A percentile compares a stretch with the other conserved stretches of the same genome.
phyloP scores from a whole-genome alignment of 495 filamentous ascomycete species.

The Aspergillus ellipticus region DNA sequence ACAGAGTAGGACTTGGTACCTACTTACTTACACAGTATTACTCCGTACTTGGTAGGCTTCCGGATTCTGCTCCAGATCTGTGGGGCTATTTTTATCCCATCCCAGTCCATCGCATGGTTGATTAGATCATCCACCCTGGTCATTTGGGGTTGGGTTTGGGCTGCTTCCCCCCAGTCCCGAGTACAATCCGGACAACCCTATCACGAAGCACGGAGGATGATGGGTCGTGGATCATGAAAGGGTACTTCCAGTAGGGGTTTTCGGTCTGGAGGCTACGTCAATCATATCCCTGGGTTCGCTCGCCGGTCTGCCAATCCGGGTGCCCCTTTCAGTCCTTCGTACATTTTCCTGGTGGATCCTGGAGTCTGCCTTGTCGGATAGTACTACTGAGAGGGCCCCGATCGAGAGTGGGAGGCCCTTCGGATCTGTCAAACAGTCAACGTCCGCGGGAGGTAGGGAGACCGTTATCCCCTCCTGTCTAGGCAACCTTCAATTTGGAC shows the following conservation, averaged over 20 bases:
- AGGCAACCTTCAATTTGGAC: background rate
- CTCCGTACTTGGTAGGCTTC: no score
- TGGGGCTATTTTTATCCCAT: background rate
- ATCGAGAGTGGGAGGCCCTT: background rate
- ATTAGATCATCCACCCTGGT: background rate
- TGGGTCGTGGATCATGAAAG: no score
- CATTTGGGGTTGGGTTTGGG: background rate
- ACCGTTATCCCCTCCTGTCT: background rate
- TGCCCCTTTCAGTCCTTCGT: background rate
- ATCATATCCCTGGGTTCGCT: background rate
- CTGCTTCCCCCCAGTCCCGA: background rate
- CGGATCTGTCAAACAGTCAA: background rate
- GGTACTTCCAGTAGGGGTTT: no score
- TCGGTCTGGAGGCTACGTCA: background rate
- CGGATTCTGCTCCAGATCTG: background rate
- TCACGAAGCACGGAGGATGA: background rate
- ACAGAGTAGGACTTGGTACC: no score
- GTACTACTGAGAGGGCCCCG: background rate
- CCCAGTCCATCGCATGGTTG: background rate
- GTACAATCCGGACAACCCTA: background rate
- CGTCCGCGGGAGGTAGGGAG: no score
- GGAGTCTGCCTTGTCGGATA: constrained; percentile 4
- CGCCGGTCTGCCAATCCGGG: background rate
- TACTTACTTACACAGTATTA: no score
- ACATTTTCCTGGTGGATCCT: background rate